Percentiles rank a stretch among this genome's conserved stretches.
Conservation (phyloP, 163 green algal genomes). For the Scenedesmus sp. region DNA sequence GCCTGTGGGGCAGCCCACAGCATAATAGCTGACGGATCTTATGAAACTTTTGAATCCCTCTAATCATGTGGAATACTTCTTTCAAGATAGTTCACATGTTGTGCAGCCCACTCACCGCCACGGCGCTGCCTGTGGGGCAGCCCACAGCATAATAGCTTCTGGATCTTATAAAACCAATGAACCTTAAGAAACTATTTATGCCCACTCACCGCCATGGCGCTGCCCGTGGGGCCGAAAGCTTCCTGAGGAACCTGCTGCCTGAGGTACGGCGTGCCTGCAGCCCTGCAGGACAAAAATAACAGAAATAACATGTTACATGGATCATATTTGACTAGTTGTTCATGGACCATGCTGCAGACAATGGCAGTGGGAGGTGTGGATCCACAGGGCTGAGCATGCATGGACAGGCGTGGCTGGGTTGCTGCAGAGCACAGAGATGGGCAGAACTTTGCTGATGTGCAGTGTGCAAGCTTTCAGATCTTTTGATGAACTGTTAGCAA, state of each 20-base stretch:
- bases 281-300: neutral
- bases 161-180: too few species aligned
- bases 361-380: neutral
- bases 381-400: too few species aligned
- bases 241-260: neutral
- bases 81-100: neutral
- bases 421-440: neutral
- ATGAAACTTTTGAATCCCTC: too few species aligned
- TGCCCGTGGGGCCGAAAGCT: neutral
- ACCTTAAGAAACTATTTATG: too few species aligned
- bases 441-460: neutral
- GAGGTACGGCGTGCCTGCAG: constrained; percentile 7
- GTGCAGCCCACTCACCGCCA: neutral
- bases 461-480: too few species aligned
- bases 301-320: too few species aligned
- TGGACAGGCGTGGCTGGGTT: too few species aligned
- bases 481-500: too few species aligned
- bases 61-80: too few species aligned
- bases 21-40: neutral
- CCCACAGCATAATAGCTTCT: neutral
- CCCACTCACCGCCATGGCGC: constrained; percentile 6
- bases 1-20: neutral
- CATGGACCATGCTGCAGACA: neutral
- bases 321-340: too few species aligned
- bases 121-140: neutral